Base-by-base conservation (phyloP, 2,329 filamentous ascomycete species). In the Ceratocystiopsis brevicomis region DNA sequence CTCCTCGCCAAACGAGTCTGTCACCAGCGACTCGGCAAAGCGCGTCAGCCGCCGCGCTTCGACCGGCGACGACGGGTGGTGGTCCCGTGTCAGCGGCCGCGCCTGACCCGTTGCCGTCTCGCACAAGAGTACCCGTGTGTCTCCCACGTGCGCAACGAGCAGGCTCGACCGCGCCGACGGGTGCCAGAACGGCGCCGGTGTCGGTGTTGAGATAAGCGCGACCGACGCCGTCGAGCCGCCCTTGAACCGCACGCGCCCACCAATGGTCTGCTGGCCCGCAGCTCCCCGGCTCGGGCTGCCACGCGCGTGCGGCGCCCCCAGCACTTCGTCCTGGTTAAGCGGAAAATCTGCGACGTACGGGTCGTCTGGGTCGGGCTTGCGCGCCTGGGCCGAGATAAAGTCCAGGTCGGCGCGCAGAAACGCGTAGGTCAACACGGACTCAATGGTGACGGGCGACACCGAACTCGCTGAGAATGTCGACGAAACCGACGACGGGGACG, bases 1-100 rank as follows among this genome's bases (percentile, higher is more conserved):
- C 61, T 96, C 87, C 62, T 98, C 90, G 55, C 90, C 90, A 58
- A 98, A 98, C 33, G 84, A 92, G 61, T 98, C 90, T 0, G 88
- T 90, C 16, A 94, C 80, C 57, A 96, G 88, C 21, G 68, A 79
- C 30, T 81, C 75, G 34, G 65, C 63, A 1, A 86, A 82, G 40
- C 87, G 78, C 38, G 87, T 80, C 19, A 98, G 70, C 9, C 90
- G 76, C 37, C 76, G 78, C 11, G 81, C 78, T 64, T 98, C 90
- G 44, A 77, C 68, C 0, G 90, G 90, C 5, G 81, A 76, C n/a
- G 78, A 82, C 0, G 90, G 88, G 57, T 94, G 90, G 60, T 98
- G 90, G 57, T 94, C 85, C 17, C 80, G 84, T 1, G 90, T 96
- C 35, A 94, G 59, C 0, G 88, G 81, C 2, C 82, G 71, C 1